Evolutionary conservation across 129 eudicot species (phyloP), one percentile per base, ranked within the genome.

Genomic region (Deinandra increscens): DNA sequence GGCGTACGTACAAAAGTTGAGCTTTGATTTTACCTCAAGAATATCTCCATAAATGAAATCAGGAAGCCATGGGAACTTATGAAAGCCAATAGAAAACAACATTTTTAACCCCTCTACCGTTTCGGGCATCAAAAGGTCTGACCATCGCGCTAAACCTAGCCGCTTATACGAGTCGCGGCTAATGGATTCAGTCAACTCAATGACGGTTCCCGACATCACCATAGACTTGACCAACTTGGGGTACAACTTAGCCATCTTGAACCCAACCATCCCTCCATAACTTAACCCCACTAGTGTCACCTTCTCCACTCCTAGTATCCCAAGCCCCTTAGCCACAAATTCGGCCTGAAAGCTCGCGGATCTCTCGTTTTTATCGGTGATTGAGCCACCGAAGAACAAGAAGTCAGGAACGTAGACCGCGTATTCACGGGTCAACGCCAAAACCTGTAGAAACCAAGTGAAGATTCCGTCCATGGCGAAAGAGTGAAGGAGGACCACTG

Each of bases 181-280:
- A 14, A 80, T 69, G 4, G 86, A 84, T 26, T 81, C 80, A 8
- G 86, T 81, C 62, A 81, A 3, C 75, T 75, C 82, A 18, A 79
- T 15, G 11, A 78, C 83, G 0, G 91, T 62, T 38, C 60, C 71
- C 0, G 86, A 42, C 14, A 63, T 48, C 45, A 84, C 88, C 83
- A 88, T 13, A 9, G 83, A 69, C 46, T 70, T 70, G 13, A 88
- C 91, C 86, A 88, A 34, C 6, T 78, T 65, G 0, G 88, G 88
- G 56, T 88, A 66, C 66, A 78, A 13, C 64, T 48, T 61, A 5
- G 95, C 91, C 86, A 88, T 58, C 73, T 83, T 69, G 70, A 88
- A 82, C 68, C 86, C 88, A 42, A 85, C 78, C 81, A 88, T 67
- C 38, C 91, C 88, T 4, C 95, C 95, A 59, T 85, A 88, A 60